phyloP scores from a whole-genome alignment of 768 basidiomycete species.

The Naganishia onofrii region DNA sequence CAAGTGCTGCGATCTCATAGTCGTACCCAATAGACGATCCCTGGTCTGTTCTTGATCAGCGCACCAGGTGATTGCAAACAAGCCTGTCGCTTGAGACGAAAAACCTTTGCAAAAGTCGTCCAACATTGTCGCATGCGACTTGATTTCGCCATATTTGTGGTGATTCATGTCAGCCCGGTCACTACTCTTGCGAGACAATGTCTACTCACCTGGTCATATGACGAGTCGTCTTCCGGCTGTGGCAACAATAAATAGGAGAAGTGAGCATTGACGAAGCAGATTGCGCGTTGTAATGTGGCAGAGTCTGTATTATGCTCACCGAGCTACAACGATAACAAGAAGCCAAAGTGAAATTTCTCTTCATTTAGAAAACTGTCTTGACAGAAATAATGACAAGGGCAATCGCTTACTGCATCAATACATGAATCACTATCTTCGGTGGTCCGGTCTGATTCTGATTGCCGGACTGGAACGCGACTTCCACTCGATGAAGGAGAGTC shows the following conservation, averaged over 20 bases:
- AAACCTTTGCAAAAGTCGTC: constrained; percentile 3
- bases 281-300: background rate
- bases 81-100: background rate
- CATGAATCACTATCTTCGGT: background rate
- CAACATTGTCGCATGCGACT: background rate
- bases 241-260: background rate
- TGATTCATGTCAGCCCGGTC: background rate
- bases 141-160: background rate
- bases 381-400: background rate
- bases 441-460: background rate
- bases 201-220: background rate
- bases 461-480: background rate
- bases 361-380: background rate
- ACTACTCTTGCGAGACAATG: background rate
- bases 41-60: background rate
- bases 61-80: constrained; percentile 3
- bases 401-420: constrained; percentile 8
- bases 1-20: background rate
- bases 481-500: background rate
- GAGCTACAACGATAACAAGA: background rate
- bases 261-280: background rate
- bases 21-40: constrained; percentile 15
- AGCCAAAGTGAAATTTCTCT: background rate
- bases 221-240: background rate
- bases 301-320: background rate